Evolutionary conservation across 148 eudicot genomes (phyloP), one percentile per base, ranked within the genome.

Genomic region (Diospyros lotus): DNA sequence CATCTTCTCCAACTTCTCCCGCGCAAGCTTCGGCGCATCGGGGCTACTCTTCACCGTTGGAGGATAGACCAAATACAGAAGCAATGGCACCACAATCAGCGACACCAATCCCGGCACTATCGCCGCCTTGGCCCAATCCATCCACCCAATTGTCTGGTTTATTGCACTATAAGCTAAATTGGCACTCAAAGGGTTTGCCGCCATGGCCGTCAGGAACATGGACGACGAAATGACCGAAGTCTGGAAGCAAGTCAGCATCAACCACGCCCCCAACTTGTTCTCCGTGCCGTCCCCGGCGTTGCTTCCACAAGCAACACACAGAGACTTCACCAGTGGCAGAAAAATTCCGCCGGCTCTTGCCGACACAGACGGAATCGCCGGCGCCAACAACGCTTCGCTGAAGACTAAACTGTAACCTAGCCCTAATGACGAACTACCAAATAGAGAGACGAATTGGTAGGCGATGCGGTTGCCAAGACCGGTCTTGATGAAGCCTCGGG

Each of bases 91-190:
- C 66, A 94, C 91, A 75, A 92, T 64, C 86, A 94, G 78, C 9
- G 98, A 92, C n/a, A 89, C 91, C 83, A 94, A 68, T 1, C 98
- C 98, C 0, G 98, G 98, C 8, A 94, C 98, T n/a, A 94, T 80
- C 0, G 98, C 97, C 0, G 96, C 98, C 83, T 87, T 90, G 2
- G 98, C 98, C 98, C 98, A 94, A 86, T 94, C 98, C 86, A 88
- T 90, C 98, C 98, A 94, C 69, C 97, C 96, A 77, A 94, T 94
- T 0, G 90, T 77, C 83, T 84, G 80, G 58, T 81, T 73, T 7
- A 94, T 94, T 9, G 97, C 89, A 64, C 76, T 85, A 0, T 73
- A 54, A 0, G 98, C 89, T 77, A 94, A 78, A 64, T 81, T 94
- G 0, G 97, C 98, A 58, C 96, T 91, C 81, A 94, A 76, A 0